phyloP scores from a whole-genome alignment of 2,329 filamentous ascomycete genomes.

The Lachnellula arida region DNA sequence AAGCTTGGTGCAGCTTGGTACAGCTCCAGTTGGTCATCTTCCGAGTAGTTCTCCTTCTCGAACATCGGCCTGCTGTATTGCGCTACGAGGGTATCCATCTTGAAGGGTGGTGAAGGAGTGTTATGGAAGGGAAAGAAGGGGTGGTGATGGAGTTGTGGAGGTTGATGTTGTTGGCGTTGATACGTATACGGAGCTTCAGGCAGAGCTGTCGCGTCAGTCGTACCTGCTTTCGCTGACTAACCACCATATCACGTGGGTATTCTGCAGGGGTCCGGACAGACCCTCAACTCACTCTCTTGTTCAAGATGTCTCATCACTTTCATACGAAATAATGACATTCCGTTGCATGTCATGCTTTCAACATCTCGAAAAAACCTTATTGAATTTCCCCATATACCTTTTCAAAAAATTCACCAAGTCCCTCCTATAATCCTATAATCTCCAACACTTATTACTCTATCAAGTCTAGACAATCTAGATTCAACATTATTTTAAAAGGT shows the following conservation, averaged over 20 bases:
- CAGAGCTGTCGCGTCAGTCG: constrained; percentile 25
- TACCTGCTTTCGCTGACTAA: background rate
- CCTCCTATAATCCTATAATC: too few relatives aligned
- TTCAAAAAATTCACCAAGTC: too few relatives aligned
- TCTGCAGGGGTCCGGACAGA: too few relatives aligned
- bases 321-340: too few relatives aligned
- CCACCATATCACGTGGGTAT: constrained; percentile 8
- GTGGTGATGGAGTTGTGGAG: constrained; percentile 9
- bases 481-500: too few relatives aligned
- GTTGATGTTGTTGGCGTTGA: constrained; percentile 24
- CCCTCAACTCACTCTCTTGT: too few relatives aligned
- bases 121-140: constrained; percentile 9
- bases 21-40: constrained; percentile 71
- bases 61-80: constrained; percentile 80
- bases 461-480: too few relatives aligned
- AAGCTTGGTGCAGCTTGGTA: constrained; percentile 67
- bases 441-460: too few relatives aligned
- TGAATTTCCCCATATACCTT: too few relatives aligned
- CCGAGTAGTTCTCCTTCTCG: constrained; percentile 64
- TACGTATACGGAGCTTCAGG: constrained; percentile 25
- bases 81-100: constrained; percentile 89
- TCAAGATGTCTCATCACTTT: too few relatives aligned
- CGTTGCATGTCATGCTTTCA: too few relatives aligned
- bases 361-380: too few relatives aligned
- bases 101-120: constrained; percentile 17